Evolutionary conservation across 176 grass and related monocot species (phyloP).

Genomic region (Melocanna baccifera): DNA sequence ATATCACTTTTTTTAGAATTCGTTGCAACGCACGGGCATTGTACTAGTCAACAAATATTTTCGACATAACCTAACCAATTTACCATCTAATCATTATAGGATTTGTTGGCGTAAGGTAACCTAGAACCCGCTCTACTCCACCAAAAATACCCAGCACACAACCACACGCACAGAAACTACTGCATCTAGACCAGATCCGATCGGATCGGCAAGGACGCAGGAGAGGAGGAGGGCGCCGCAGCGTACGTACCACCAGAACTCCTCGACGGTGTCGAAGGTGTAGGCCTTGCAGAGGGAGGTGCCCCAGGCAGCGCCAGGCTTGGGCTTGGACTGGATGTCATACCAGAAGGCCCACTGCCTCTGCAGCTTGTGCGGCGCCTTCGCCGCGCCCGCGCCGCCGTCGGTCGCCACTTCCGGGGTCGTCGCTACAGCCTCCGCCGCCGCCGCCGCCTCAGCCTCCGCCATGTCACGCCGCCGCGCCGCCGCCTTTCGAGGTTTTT

Average conservation of each 20-base stretch:
- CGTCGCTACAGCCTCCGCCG: neutral
- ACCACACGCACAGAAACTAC: neutral
- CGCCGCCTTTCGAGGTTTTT: constrained; percentile 20
- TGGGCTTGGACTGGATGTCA: constrained; percentile 86
- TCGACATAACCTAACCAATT: neutral
- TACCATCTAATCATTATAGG: neutral
- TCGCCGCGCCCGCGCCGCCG: neutral
- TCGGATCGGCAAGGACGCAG: neutral
- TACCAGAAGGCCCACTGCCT: constrained; percentile 98
- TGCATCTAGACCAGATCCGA: constrained; percentile 25
- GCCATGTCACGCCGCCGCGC: constrained; percentile 55
- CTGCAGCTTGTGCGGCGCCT: constrained; percentile 66
- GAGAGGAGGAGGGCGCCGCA: neutral
- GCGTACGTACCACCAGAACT: constrained; percentile 78
- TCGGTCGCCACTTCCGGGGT: constrained; percentile 12
- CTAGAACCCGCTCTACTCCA: neutral
- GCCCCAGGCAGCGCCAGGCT: constrained; percentile 93
- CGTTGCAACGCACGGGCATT: too few species aligned
- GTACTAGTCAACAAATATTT: neutral
- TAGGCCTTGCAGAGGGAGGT: constrained; percentile 79
- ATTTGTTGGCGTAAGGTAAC: neutral
- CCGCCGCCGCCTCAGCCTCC: constrained; percentile 19
- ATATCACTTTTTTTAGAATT: too few species aligned
- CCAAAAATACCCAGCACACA: neutral
- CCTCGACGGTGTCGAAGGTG: constrained; percentile 95